A percentile compares a stretch with the other conserved stretches of the same genome.
phyloP scores from a whole-genome alignment of 257 asterid genomes.

The Buddleja alternifolia region DNA sequence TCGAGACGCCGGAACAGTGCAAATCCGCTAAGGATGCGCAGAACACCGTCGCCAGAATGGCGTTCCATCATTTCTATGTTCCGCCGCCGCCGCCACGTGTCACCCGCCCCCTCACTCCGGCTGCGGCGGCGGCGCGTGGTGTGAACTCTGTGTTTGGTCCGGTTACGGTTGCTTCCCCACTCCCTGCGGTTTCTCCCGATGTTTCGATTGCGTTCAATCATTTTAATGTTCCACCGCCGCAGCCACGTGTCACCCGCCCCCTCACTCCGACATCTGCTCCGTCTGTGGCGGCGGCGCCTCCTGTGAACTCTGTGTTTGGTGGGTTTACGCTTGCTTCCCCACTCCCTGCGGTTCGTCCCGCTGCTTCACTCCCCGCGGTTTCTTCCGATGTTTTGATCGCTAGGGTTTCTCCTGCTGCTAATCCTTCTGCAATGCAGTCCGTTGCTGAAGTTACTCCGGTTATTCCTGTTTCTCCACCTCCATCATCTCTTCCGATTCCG shows the following conservation, averaged over 20 bases:
- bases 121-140: too few species aligned
- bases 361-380: neutral
- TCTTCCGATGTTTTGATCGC: neutral
- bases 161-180: neutral
- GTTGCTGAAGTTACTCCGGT: neutral
- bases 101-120: neutral
- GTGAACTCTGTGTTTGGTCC: too few species aligned
- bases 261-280: neutral
- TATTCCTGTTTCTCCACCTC: conserved; percentile 38
- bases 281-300: too few species aligned
- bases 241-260: neutral
- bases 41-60: conserved; percentile 56
- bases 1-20: conserved; percentile 46
- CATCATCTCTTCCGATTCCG: conserved; percentile 43
- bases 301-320: neutral
- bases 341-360: neutral
- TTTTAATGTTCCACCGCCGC: conserved; percentile 21
- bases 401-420: neutral
- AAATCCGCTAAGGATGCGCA: conserved; percentile 64
- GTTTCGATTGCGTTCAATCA: conserved; percentile 55
- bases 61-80: conserved; percentile 38
- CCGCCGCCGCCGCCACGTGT: conserved; percentile 2
- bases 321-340: neutral
- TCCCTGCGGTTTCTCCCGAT: neutral
- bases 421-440: conserved; percentile 16